Conservation (phyloP, 306 rosid genomes). For the Cicer bijugum region DNA sequence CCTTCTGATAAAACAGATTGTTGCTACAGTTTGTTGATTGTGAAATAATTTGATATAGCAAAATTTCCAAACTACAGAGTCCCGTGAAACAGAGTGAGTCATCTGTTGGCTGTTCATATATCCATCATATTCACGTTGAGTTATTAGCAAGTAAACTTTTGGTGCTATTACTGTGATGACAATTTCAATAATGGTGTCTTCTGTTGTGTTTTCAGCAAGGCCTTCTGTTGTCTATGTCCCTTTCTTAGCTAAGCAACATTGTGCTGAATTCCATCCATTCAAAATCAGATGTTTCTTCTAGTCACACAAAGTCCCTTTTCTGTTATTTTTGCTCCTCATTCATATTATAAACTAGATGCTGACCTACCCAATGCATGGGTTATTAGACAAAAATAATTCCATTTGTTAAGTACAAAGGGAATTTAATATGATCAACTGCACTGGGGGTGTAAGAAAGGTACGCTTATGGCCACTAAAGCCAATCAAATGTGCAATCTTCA, state of each 20-base stretch:
- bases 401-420: not conserved
- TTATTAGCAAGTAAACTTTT: not conserved
- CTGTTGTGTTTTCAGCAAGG: not conserved
- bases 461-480: not conserved
- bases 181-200: not conserved
- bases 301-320: not conserved
- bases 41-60: not conserved
- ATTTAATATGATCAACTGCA: constrained; percentile 1
- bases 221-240: not conserved
- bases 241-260: not conserved
- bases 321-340: not conserved
- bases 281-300: not conserved
- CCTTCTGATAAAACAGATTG: not conserved
- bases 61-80: not conserved
- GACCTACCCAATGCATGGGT: constrained; percentile 12
- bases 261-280: not conserved
- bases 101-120: not conserved
- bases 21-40: not conserved
- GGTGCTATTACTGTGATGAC: not conserved
- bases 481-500: not conserved
- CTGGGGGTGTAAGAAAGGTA: not conserved
- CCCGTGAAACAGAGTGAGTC: not conserved
- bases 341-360: not conserved
- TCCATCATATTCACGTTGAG: not conserved
- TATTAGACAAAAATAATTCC: not conserved